Evolutionary conservation across 208 protist species (phyloP).

Genomic region (Crithidia brevicula): DNA sequence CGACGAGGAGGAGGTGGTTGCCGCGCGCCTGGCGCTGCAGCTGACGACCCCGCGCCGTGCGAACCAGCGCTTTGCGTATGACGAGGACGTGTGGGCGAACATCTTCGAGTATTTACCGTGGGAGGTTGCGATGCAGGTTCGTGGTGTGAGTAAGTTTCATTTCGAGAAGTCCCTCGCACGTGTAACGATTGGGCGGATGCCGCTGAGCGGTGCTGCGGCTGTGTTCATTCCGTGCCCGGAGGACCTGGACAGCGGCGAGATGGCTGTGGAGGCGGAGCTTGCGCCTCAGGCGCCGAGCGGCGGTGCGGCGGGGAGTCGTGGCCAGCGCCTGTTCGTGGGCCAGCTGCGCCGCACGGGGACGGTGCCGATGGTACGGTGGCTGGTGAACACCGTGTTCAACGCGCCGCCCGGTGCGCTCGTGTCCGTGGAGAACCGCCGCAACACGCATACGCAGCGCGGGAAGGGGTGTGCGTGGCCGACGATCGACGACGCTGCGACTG

Average conservation of each 20-base stretch:
- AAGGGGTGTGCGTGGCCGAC: conserved; percentile 82
- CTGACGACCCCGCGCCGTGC: conserved; percentile 8
- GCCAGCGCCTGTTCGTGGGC: conserved; percentile 70
- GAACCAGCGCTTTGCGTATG: conserved; percentile 11
- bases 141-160: conserved; percentile 55
- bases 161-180: conserved; percentile 50
- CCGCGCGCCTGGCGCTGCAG: conserved; percentile 6
- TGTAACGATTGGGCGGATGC: conserved; percentile 52
- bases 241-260: conserved; percentile 62
- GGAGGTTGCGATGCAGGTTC: conserved; percentile 39
- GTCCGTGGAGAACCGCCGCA: conserved; percentile 74
- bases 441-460: conserved; percentile 55
- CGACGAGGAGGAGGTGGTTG: conserved; percentile 39
- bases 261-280: conserved; percentile 40
- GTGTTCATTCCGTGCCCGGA: conserved; percentile 75
- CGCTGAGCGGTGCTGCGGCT: conserved; percentile 39
- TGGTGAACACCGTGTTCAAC: conserved; percentile 63
- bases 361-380: conserved; percentile 75
- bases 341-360: conserved; percentile 77
- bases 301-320: background rate
- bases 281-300: conserved; percentile 6
- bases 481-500: conserved; percentile 40
- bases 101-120: conserved; percentile 64
- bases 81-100: conserved; percentile 41
- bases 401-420: conserved; percentile 39